These are phyloP conservation scores for Pyracantha coccinea DNA, from an alignment of 331 rosid species.

Conservation along the genomic window DNA sequence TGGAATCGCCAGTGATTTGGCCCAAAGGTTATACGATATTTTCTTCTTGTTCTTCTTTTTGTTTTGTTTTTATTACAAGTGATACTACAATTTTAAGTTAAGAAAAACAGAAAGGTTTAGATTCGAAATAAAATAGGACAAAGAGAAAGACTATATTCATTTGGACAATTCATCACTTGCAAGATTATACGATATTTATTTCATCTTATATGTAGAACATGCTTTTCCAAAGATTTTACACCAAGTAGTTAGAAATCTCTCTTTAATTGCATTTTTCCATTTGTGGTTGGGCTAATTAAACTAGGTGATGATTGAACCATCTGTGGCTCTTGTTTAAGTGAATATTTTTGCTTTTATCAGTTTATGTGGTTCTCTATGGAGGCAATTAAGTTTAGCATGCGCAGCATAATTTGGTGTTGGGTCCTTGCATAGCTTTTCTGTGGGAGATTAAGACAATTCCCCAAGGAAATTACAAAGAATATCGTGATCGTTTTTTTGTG, in stretches of 20 bases:
- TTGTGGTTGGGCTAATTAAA: background rate
- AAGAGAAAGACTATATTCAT: background rate
- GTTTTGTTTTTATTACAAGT: background rate
- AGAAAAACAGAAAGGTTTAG: too few species aligned
- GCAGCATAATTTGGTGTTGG: slow-evolving; percentile 28
- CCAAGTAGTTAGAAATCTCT: slow-evolving; percentile 3
- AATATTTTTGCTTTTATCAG: background rate
- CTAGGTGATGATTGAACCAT: slow-evolving; percentile 13
- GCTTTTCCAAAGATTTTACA: background rate
- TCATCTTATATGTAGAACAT: background rate
- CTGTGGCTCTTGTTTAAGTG: slow-evolving; percentile 27
- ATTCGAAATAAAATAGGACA: too few species aligned
- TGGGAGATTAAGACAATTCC: slow-evolving; percentile 27
- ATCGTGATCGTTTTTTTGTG: slow-evolving; percentile 13
- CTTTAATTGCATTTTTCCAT: background rate
- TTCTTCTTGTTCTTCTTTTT: too few species aligned
- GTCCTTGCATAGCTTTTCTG: slow-evolving; percentile 12
- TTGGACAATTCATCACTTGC: background rate
- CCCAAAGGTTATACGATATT: background rate
- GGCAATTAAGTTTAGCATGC: slow-evolving; percentile 23
- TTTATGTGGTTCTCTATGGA: slow-evolving; percentile 7
- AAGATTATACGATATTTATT: slow-evolving; percentile 11
- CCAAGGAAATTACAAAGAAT: slow-evolving; percentile 10
- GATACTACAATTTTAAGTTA: too few species aligned
- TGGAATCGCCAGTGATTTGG: slow-evolving; percentile 16